Conservation (phyloP, 163 green algal genomes). For the Botryococcus braunii region DNA sequence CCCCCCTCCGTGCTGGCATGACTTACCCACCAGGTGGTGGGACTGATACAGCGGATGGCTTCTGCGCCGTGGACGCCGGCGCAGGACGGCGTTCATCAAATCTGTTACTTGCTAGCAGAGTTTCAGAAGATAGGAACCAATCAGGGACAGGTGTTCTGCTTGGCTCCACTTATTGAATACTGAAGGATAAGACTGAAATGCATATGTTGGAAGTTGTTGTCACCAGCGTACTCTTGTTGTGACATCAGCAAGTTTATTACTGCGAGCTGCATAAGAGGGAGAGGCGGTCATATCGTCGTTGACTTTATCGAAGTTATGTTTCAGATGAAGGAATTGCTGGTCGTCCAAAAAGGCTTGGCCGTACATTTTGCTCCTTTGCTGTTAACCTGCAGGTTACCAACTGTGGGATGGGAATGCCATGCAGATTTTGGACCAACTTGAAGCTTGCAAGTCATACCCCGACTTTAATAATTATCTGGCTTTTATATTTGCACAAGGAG, state of each 20-base stretch:
- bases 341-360: neutral
- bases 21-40: no score
- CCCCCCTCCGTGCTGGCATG: no score
- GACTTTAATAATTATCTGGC: slow-evolving; percentile 96
- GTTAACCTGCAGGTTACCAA: neutral
- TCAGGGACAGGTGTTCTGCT: slow-evolving; percentile 50
- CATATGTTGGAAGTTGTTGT: neutral
- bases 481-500: slow-evolving; percentile 74
- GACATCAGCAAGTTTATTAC: neutral
- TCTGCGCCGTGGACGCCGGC: slow-evolving; percentile 62
- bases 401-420: neutral
- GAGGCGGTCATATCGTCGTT: no score
- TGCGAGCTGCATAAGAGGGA: neutral
- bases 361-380: neutral
- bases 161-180: neutral
- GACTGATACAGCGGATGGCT: no score
- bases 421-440: slow-evolving; percentile 76
- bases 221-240: neutral
- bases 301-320: neutral
- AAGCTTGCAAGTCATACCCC: slow-evolving; percentile 60
- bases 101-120: slow-evolving; percentile 61
- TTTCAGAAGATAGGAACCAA: slow-evolving; percentile 67
- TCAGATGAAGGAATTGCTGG: neutral
- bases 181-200: neutral
- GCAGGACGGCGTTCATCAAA: slow-evolving; percentile 50